Evolutionary conservation across 371 early-diverging fungal genomes (phyloP), one percentile per base, ranked within the genome.

Genomic region (Mucor sp.): DNA sequence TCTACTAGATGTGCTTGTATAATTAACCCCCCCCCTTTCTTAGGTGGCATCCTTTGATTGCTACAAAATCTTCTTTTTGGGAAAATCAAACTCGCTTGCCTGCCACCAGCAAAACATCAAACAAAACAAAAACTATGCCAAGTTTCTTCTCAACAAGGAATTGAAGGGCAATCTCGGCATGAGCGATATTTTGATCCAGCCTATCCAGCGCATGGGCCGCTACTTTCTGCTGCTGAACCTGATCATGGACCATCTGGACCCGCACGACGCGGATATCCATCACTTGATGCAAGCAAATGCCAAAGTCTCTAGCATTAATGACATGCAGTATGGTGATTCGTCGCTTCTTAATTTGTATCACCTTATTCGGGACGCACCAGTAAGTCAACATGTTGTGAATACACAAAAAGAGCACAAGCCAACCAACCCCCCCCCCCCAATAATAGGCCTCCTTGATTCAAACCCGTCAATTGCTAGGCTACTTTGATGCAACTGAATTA

Each of bases 401-500:
- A 56, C 15, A 27, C 25, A 25, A 4, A 15, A 48, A n/a, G 23
- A 48, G 55, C 43, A 62, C 56, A 41, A 56, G 37, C 58, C 44
- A 53, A 19, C 50, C n/a, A n/a, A n/a, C n/a, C n/a, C n/a, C n/a
- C n/a, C n/a, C n/a, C n/a, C n/a, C n/a, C n/a, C n/a, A n/a, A n/a
- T n/a, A n/a, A n/a, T 55, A 67, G 69, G 59, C 60, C 56, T 66
- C 73, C 17, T 65, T 72, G 50, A 69, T 73, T 57, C 79, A 76
- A 60, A 74, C 71, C 28, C 79, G 81, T 27, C 72, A 77, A 6
- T 53, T 81, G 11, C 63, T 83, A 2, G 76, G 75, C 9, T 71
- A 72, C 27, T 63, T 76, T 67, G 84, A 84, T 73, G 82, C 76
- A 2, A 66, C 70, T 6, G 84, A 84, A 65, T 56, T 84, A 1